These are phyloP conservation scores for Ormosia emarginata DNA, from an alignment of 306 rosid genomes.

Conservation along the genomic window DNA sequence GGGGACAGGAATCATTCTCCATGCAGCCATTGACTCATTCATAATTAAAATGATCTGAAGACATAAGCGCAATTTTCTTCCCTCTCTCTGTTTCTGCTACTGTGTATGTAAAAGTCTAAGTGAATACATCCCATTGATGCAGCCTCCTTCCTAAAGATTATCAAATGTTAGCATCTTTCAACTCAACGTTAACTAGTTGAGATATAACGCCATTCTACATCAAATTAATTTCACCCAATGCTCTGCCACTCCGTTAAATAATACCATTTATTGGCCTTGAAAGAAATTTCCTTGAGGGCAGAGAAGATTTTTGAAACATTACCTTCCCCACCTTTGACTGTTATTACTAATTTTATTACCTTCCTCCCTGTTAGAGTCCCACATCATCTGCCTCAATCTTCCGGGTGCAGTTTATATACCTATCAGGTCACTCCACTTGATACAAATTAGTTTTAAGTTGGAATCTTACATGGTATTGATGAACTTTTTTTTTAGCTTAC, in stretches of 20 bases:
- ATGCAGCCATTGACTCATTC: not conserved
- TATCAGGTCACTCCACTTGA: too few relatives aligned
- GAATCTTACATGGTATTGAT: too few relatives aligned
- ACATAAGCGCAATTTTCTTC: not conserved
- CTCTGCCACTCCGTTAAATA: not conserved
- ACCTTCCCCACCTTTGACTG: not conserved
- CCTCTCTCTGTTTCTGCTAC: not conserved
- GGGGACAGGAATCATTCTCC: not conserved
- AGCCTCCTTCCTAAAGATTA: not conserved
- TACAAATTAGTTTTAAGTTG: too few relatives aligned
- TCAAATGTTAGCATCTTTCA: not conserved
- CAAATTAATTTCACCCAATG: slow-evolving; percentile 9
- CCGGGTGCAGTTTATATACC: too few relatives aligned
- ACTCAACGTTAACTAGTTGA: not conserved
- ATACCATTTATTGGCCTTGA: not conserved
- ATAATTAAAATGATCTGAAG: not conserved
- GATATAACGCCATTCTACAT: not conserved
- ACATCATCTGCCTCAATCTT: too few relatives aligned
- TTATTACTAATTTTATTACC: not conserved
- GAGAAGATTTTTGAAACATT: not conserved
- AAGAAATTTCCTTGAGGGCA: not conserved
- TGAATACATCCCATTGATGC: not conserved
- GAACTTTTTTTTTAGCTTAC: not conserved
- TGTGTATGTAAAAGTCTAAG: not conserved
- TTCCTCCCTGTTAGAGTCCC: not conserved